Evolutionary conservation across 2,329 filamentous ascomycete genomes (phyloP), one percentile per base, ranked within the genome.

Genomic region (Aspergillus cejpii): DNA sequence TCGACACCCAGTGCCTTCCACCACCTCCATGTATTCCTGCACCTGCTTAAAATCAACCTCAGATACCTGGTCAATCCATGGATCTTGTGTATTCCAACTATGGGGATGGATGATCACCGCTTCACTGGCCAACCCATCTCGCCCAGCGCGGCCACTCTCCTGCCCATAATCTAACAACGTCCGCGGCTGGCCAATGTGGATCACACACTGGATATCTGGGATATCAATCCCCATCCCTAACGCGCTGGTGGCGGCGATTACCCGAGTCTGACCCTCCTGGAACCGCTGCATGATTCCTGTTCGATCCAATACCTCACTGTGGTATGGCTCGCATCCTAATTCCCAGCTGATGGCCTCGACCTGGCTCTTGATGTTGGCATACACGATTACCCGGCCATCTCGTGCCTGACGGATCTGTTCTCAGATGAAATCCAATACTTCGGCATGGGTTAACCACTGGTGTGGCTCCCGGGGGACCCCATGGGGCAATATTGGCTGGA

Each of bases 211-310:
- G 26, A 52, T 50, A 26, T 52, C 39, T 19, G 47, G 44, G 14
- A 50, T 44, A 27, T 52, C 41, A 3, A 47, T 23, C 7, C 47
- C 44, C 11, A 52, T 44, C 0, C 44, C 47, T 10, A 52, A 36
- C 5, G 41, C 28, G 14, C 44, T 47, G 0, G 41, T 52, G 12
- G 47, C 39, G 0, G 36, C 23, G 1, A 50, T 37, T 0, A 45
- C 33, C 2, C 29, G 1, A 7, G 27, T 17, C 15, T 8, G n/a
- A 6, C 38, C 29, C 6, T 33, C 1, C 36, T 21, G n/a, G n/a
- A n/a, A n/a, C n/a, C n/a, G n/a, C n/a, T n/a, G n/a, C n/a, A n/a
- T n/a, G n/a, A n/a, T n/a, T n/a, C n/a, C n/a, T n/a, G n/a, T n/a
- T n/a, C n/a, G n/a, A n/a, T n/a, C n/a, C n/a, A n/a, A n/a, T n/a